These are phyloP conservation scores for Symmetrospora coprosmae DNA, from an alignment of 768 basidiomycete genomes.

Conservation along the genomic window DNA sequence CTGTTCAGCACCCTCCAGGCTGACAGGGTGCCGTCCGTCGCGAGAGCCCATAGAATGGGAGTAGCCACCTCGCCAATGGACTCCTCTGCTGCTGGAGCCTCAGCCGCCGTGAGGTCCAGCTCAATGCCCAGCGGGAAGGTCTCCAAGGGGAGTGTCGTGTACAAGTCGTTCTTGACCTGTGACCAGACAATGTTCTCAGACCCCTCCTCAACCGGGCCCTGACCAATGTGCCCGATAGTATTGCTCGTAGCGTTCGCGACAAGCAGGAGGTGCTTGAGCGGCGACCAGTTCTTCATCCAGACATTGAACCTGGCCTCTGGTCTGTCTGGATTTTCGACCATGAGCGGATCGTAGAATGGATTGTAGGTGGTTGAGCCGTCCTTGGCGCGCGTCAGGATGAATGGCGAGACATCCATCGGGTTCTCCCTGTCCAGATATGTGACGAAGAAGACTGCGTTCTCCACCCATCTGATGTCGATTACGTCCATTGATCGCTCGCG, in stretches of 20 bases:
- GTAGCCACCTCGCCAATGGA: background rate
- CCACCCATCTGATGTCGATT: slow-evolving; percentile 38
- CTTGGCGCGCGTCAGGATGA: slow-evolving; percentile 32
- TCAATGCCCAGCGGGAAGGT: slow-evolving; percentile 37
- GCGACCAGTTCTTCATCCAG: slow-evolving; percentile 35
- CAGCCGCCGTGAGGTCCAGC: slow-evolving; percentile 36
- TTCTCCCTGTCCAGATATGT: slow-evolving; percentile 30
- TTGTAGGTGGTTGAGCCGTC: slow-evolving; percentile 10
- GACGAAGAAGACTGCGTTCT: slow-evolving; percentile 40
- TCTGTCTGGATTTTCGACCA: slow-evolving; percentile 14
- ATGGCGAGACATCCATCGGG: slow-evolving; percentile 29
- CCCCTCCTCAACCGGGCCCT: slow-evolving; percentile 11
- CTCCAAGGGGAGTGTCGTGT: slow-evolving; percentile 33
- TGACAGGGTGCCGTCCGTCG: slow-evolving; percentile 10
- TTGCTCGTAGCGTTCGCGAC: slow-evolving; percentile 34
- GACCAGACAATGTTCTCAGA: background rate
- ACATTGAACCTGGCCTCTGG: slow-evolving; percentile 17
- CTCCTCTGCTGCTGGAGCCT: slow-evolving; percentile 24
- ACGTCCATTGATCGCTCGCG: slow-evolving; percentile 7
- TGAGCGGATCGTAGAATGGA: slow-evolving; percentile 8
- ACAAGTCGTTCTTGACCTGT: slow-evolving; percentile 15
- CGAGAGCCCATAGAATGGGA: slow-evolving; percentile 4
- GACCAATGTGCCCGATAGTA: slow-evolving; percentile 17
- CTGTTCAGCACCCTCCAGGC: slow-evolving; percentile 11
- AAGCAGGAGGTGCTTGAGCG: slow-evolving; percentile 37